A percentile compares a stretch with the other conserved stretches of the same genome.
Evolutionary conservation across 2,329 filamentous ascomycete genomes (phyloP).

Genomic region (Daldinia sp.): DNA sequence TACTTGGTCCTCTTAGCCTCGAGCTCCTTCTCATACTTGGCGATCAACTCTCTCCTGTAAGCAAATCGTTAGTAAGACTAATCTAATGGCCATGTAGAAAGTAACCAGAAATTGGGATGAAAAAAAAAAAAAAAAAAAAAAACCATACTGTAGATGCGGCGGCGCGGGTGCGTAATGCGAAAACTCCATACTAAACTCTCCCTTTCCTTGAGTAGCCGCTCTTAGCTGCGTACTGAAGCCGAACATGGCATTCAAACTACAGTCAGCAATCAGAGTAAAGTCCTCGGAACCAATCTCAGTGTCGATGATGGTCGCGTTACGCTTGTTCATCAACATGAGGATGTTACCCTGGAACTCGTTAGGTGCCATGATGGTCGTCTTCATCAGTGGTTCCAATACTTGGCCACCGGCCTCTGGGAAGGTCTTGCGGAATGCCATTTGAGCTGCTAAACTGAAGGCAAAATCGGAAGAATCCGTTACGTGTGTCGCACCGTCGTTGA

Average conservation of each 20-base stretch:
- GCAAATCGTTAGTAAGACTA: conserved; percentile 38
- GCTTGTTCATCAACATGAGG: conserved; percentile 94
- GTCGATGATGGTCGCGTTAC: conserved; percentile 92
- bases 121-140: neutral
- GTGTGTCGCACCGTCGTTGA: conserved; percentile 96
- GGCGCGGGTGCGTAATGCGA: conserved; percentile 92
- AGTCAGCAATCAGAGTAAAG: conserved; percentile 91
- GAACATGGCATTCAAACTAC: conserved; percentile 96
- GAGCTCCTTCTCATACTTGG: conserved; percentile 67
- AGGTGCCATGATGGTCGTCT: conserved; percentile 94
- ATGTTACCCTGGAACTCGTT: conserved; percentile 98
- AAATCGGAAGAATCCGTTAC: conserved; percentile 98
- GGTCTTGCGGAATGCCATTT: conserved; percentile 95
- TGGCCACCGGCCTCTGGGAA: conserved; percentile 83
- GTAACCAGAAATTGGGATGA: neutral
- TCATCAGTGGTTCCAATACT: conserved; percentile 96
- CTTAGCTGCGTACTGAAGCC: conserved; percentile 92
- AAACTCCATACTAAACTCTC: conserved; percentile 99
- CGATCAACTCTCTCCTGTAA: conserved; percentile 64
- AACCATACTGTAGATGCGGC: conserved; percentile 83
- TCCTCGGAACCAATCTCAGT: conserved; percentile 94
- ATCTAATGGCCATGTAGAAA: neutral
- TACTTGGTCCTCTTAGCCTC: conserved; percentile 65
- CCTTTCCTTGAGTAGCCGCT: conserved; percentile 96
- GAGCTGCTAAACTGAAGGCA: conserved; percentile 92